These are phyloP conservation scores for Vanrija sp. DNA, from an alignment of 1,284 basidiomycete genomes.

Conservation along the genomic window DNA sequence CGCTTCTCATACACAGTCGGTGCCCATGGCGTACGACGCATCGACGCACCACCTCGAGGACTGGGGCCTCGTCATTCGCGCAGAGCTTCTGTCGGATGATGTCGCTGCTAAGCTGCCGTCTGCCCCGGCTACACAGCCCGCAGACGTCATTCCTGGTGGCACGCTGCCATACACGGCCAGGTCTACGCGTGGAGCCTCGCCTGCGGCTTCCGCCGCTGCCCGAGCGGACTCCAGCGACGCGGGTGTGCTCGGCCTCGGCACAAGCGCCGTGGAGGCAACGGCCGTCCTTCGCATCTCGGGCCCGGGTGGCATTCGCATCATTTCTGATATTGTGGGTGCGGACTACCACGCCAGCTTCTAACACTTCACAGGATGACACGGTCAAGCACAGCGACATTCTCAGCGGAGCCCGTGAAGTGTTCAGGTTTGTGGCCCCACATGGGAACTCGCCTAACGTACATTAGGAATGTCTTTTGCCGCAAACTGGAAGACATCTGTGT, in stretches of 20 bases:
- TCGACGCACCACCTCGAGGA: constrained; percentile 48
- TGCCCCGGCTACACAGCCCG: not conserved
- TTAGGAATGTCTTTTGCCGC: constrained; percentile 53
- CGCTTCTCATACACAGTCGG: constrained; percentile 58
- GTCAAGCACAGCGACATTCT: constrained; percentile 75
- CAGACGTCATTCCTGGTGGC: not conserved
- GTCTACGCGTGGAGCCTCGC: not conserved
- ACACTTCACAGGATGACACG: constrained; percentile 68
- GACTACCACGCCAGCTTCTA: not conserved
- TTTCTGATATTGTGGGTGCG: constrained; percentile 67
- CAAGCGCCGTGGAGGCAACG: constrained; percentile 12
- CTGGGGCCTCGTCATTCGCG: constrained; percentile 22
- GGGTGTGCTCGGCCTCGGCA: too few relatives aligned
- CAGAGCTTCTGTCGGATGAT: constrained; percentile 19
- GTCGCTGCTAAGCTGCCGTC: constrained; percentile 1
- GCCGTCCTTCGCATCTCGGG: constrained; percentile 23
- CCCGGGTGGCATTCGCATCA: constrained; percentile 58
- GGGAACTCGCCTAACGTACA: constrained; percentile 12
- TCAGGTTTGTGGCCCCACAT: constrained; percentile 41
- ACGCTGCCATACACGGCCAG: too few relatives aligned
- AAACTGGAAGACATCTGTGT: constrained; percentile 69
- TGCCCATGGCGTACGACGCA: constrained; percentile 58
- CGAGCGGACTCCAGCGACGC: too few relatives aligned
- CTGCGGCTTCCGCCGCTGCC: not conserved
- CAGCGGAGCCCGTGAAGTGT: constrained; percentile 67